Percentiles rank a stretch among this genome's conserved stretches.
Conservation (phyloP, 179 eudicot species). For the Spinacia oleracea region DNA sequence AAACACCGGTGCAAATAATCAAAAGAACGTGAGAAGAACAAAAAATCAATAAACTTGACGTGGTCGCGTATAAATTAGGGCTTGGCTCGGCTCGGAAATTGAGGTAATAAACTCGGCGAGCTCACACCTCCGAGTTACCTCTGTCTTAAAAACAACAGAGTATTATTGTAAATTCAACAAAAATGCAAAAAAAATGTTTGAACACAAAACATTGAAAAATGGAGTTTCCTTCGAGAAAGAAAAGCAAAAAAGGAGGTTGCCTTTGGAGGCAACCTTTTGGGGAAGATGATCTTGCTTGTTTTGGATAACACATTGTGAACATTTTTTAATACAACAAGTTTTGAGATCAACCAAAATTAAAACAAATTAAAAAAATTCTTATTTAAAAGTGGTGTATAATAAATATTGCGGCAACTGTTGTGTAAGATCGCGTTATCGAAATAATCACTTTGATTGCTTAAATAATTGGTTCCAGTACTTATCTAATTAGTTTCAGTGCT, state of each 20-base stretch:
- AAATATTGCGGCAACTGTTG: too few relatives aligned
- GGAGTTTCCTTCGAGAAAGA: slow-evolving; percentile 11
- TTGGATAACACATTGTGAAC: slow-evolving; percentile 29
- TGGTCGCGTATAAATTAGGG: not conserved
- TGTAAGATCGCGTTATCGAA: too few relatives aligned
- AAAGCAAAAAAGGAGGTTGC: slow-evolving; percentile 21
- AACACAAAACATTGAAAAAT: not conserved
- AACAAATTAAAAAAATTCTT: too few relatives aligned
- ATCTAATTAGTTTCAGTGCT: too few relatives aligned
- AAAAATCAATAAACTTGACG: too few relatives aligned
- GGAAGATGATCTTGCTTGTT: slow-evolving; percentile 35
- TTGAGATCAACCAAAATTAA: slow-evolving; percentile 21
- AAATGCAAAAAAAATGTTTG: not conserved
- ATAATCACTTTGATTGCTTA: too few relatives aligned
- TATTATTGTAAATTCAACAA: not conserved
- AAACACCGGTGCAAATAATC: too few relatives aligned
- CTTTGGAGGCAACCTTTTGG: slow-evolving; percentile 31
- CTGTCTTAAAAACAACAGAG: not conserved
- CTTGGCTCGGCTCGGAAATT: not conserved
- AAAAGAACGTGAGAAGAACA: too few relatives aligned
- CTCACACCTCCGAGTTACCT: not conserved
- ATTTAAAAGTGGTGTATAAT: too few relatives aligned
- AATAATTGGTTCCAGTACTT: too few relatives aligned
- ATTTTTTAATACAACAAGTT: not conserved
- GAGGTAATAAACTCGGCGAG: too few relatives aligned